Percentiles rank a stretch among this genome's conserved stretches.
phyloP scores from a whole-genome alignment of 306 rosid species.

The Vigna mungo region DNA sequence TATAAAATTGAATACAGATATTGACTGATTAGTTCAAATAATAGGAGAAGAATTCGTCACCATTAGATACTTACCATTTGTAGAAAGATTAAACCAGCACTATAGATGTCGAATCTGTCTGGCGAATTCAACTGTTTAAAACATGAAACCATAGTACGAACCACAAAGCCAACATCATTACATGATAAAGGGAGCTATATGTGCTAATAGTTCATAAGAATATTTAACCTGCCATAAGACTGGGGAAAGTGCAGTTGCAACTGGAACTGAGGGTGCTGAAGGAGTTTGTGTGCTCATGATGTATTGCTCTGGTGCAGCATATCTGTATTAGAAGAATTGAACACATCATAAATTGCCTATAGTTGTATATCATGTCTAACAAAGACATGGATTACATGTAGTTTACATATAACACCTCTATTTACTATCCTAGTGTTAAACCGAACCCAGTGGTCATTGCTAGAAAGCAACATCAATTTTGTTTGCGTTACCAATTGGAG shows the following conservation, averaged over 20 bases:
- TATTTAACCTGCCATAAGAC: slow-evolving; percentile 91
- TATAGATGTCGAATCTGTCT: slow-evolving; percentile 90
- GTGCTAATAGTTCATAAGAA: slow-evolving; percentile 25
- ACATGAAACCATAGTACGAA: slow-evolving; percentile 43
- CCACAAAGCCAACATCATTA: slow-evolving; percentile 38
- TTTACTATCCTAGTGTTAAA: slow-evolving; percentile 14
- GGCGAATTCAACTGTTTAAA: slow-evolving; percentile 87
- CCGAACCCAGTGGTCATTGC: slow-evolving; percentile 19
- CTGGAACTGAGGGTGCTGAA: slow-evolving; percentile 96
- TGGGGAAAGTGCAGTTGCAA: slow-evolving; percentile 95
- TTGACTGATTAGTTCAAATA: slow-evolving; percentile 22
- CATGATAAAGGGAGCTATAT: slow-evolving; percentile 24
- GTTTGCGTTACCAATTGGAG: slow-evolving; percentile 5
- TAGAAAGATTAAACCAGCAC: slow-evolving; percentile 91
- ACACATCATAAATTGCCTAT: slow-evolving; percentile 6
- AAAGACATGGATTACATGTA: not conserved
- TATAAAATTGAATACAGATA: slow-evolving; percentile 9
- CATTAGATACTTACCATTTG: slow-evolving; percentile 79
- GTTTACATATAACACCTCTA: not conserved
- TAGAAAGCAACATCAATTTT: slow-evolving; percentile 3
- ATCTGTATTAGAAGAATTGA: slow-evolving; percentile 58
- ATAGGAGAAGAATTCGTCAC: slow-evolving; percentile 36
- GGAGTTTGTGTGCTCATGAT: slow-evolving; percentile 99
- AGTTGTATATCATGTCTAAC: slow-evolving; percentile 22
- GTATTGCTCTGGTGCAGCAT: slow-evolving; percentile 97